Evolutionary conservation across 306 rosid genomes (phyloP).

Genomic region (Albizia julibrissin): DNA sequence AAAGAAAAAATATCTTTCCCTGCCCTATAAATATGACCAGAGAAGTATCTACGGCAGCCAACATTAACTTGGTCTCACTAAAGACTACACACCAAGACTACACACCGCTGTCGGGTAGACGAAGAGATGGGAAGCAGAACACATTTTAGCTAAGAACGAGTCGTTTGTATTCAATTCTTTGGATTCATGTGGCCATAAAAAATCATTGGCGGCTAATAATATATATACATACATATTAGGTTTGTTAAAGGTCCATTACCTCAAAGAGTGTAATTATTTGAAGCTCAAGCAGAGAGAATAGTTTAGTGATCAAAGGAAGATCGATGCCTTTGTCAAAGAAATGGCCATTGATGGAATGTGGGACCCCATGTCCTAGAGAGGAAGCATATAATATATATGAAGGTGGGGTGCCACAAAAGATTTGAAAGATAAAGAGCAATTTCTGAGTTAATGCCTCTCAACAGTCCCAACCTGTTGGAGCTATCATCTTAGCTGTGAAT

Average conservation of each 20-base stretch:
- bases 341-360: conserved; percentile 37
- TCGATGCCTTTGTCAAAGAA: conserved; percentile 46
- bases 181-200: too few relatives aligned
- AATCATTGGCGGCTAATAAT: not conserved
- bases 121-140: too few relatives aligned
- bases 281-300: not conserved
- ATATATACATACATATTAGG: not conserved
- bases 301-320: conserved; percentile 44
- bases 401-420: conserved; percentile 57
- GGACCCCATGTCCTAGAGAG: conserved; percentile 48
- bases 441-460: conserved; percentile 49
- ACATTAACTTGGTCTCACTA: not conserved
- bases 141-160: too few relatives aligned
- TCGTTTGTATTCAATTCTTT: not conserved
- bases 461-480: conserved; percentile 31
- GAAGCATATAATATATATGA: conserved; percentile 39
- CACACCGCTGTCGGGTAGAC: too few relatives aligned
- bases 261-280: not conserved
- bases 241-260: too few relatives aligned
- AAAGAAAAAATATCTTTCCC: too few relatives aligned
- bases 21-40: too few relatives aligned
- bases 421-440: conserved; percentile 50
- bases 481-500: conserved; percentile 50
- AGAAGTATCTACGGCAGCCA: not conserved
- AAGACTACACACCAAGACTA: too few relatives aligned